phyloP scores from a whole-genome alignment of 2,329 filamentous ascomycete species.

The Moelleriella libera region DNA sequence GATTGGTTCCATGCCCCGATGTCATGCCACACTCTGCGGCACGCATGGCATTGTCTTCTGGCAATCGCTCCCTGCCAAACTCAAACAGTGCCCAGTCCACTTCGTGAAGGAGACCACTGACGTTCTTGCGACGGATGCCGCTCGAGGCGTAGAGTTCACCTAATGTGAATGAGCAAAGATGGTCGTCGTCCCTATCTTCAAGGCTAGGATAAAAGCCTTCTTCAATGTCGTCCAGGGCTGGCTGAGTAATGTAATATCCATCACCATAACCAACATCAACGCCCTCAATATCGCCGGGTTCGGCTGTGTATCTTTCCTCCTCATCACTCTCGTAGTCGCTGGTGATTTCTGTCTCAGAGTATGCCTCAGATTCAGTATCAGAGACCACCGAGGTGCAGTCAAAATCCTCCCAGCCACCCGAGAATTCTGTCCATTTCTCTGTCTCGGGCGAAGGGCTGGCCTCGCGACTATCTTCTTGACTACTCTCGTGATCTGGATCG shows the following conservation, averaged over 20 bases:
- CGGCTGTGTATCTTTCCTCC: constrained; percentile 40
- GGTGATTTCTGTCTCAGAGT: constrained; percentile 35
- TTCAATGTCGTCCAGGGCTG: constrained; percentile 75
- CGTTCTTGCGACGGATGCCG: constrained; percentile 65
- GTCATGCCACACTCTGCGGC: constrained; percentile 7
- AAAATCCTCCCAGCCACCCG: constrained; percentile 30
- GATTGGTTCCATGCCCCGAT: constrained; percentile 2
- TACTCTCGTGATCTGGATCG: constrained; percentile 38
- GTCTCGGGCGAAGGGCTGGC: no score
- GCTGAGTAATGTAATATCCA: constrained; percentile 75
- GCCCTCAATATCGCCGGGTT: constrained; percentile 65
- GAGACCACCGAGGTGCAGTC: constrained; percentile 48
- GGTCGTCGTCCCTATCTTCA: constrained; percentile 62
- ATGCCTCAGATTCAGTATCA: constrained; percentile 42
- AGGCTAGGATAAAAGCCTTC: constrained; percentile 68
- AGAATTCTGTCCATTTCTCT: no score
- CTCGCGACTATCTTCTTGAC: constrained; percentile 1
- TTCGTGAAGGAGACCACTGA: constrained; percentile 66
- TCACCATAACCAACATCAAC: constrained; percentile 62
- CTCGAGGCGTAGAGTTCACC: constrained; percentile 83
- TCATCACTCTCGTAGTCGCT: constrained; percentile 40
- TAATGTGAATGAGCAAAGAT: constrained; percentile 66
- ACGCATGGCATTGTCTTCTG: constrained; percentile 58
- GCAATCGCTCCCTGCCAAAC: constrained; percentile 57
- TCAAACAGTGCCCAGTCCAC: constrained; percentile 92